phyloP scores from a whole-genome alignment of 495 filamentous ascomycete genomes.

The Aspergillus taichungensis region DNA sequence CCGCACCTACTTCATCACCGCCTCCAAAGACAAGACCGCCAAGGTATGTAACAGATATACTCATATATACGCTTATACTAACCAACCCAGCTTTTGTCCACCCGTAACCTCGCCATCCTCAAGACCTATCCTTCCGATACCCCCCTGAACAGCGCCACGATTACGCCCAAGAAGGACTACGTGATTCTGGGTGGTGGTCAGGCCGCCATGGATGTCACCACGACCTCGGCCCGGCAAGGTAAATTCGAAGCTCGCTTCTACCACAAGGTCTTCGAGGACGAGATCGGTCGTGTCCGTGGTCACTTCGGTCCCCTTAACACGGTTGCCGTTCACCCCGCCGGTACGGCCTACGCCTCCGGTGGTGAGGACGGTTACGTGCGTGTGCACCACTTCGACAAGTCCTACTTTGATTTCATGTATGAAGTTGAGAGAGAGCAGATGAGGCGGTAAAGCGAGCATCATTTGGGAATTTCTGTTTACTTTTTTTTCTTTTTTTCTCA shows the following conservation, averaged over 20 bases:
- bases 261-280: constrained; percentile 98
- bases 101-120: constrained; percentile 76
- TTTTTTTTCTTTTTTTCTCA: constrained; percentile 7
- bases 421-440: constrained; percentile 79
- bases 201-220: constrained; percentile 99
- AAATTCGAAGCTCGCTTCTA: constrained; percentile 99
- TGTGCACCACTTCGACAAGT: constrained; percentile 96
- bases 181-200: constrained; percentile 96
- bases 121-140: constrained; percentile 91
- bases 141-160: constrained; percentile 89
- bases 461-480: constrained; percentile 3
- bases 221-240: constrained; percentile 82
- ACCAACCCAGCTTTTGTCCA: constrained; percentile 58
- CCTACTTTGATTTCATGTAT: constrained; percentile 97
- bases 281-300: constrained; percentile 91
- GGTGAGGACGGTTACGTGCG: constrained; percentile 98
- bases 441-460: constrained; percentile 29
- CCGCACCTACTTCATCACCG: constrained; percentile 94
- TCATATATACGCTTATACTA: not conserved
- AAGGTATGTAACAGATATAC: constrained; percentile 49
- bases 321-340: constrained; percentile 80
- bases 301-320: constrained; percentile 94
- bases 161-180: constrained; percentile 91
- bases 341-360: constrained; percentile 84
- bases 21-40: constrained; percentile 94